Base-by-base conservation (phyloP, 805 yeast species). In the Wickerhamomyces hampshirensis region DNA sequence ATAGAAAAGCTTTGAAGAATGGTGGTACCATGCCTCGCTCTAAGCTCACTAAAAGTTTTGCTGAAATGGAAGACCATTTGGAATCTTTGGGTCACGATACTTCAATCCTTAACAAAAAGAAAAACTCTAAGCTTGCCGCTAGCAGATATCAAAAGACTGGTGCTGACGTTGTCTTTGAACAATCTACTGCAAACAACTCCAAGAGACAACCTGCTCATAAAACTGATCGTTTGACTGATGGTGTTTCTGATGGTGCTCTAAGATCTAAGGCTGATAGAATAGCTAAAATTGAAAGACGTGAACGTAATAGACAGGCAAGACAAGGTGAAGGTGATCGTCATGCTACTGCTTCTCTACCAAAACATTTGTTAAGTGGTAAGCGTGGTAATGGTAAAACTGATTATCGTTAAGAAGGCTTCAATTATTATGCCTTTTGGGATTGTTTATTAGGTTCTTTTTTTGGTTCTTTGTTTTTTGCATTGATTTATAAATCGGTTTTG, bases 251-350 rank as follows among this genome's bases (percentile, higher is more conserved):
- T 59, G 88, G 88, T 47, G 78, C 83, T 17, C 64, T 80, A 59
- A 78, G 95, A 63, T 67, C 81, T 32, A 87, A 83, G 66, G 88
- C 96, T 39, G 93, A 82, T 48, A 80, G 93, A 72, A 68, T 88
- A 66, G 83, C 77, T 58, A 89, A 88, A 71, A 62, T 85, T 53
- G 89, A 85, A 63, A 86, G 96, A 76, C 80, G 96, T 67, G 94
- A 84, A 58, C 80, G 98, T 69, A 86, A 89, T 67, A 81, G 89
- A 70, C 64, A 71, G 56, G 96, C 97, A 29, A 80, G 95, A 65
- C 84, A 79, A 48, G 96, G 98, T 69, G 99, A 93, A 69, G 84
- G 85, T 57, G 99, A 93, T 67, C 81, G 98, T 65, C 95, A 87
- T 62, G 70, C 77, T 39, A 75, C 88, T 37, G 93, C 84, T 35